These are phyloP conservation scores for Lecanicillium sp. DNA, from an alignment of 2,329 filamentous ascomycete genomes.

Conservation along the genomic window DNA sequence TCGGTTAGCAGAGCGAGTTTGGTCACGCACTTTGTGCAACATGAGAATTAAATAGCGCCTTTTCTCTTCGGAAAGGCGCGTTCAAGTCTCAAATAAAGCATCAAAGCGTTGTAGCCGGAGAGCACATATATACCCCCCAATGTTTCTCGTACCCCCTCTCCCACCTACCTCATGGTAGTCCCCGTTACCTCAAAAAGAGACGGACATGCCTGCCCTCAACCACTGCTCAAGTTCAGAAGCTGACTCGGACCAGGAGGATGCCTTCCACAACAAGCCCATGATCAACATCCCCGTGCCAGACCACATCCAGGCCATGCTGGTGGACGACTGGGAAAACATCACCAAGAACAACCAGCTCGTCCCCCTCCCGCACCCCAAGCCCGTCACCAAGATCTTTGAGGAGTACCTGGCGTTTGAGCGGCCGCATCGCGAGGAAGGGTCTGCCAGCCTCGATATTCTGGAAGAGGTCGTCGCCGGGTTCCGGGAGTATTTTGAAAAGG, in stretches of 20 bases:
- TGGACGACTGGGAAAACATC: conserved; percentile 98
- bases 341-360: conserved; percentile 92
- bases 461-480: conserved; percentile 83
- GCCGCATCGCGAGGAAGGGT: conserved; percentile 55
- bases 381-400: conserved; percentile 70
- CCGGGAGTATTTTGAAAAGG: conserved; percentile 90
- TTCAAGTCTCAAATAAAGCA: too few relatives aligned
- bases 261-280: conserved; percentile 74
- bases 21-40: too few relatives aligned
- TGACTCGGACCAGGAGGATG: conserved; percentile 61
- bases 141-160: too few relatives aligned
- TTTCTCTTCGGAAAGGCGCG: too few relatives aligned
- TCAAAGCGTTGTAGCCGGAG: too few relatives aligned
- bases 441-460: conserved; percentile 73
- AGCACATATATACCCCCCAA: too few relatives aligned
- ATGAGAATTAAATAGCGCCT: too few relatives aligned
- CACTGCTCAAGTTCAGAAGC: too few relatives aligned
- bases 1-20: too few relatives aligned
- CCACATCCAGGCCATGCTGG: conserved; percentile 80
- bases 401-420: conserved; percentile 70
- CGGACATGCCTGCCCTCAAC: too few relatives aligned
- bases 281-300: conserved; percentile 85
- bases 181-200: too few relatives aligned
- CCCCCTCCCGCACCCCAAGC: conserved; percentile 67
- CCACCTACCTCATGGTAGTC: too few relatives aligned